A percentile compares a stretch with the other conserved stretches of the same genome.
These are phyloP conservation scores for Colletotrichum sublineola DNA, from an alignment of 2,329 filamentous ascomycete genomes.

Conservation along the genomic window DNA sequence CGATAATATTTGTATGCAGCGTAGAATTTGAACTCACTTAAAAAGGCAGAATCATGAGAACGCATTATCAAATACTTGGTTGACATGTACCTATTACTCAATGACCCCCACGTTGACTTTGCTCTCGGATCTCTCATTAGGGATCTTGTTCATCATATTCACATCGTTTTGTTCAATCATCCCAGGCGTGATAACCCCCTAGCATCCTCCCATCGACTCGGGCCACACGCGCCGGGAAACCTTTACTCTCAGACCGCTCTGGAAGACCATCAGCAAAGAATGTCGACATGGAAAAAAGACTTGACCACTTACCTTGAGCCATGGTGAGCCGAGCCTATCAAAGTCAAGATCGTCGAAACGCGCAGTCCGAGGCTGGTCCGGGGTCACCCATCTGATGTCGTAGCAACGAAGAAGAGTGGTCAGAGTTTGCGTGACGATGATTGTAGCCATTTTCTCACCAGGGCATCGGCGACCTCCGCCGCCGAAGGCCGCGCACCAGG, in stretches of 20 bases:
- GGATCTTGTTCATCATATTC: neutral
- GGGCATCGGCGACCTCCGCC: slow-evolving; percentile 26
- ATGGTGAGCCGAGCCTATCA: slow-evolving; percentile 39
- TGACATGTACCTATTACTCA: too few relatives aligned
- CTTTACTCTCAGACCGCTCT: slow-evolving; percentile 28
- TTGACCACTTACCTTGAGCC: slow-evolving; percentile 33
- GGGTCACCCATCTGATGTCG: slow-evolving; percentile 40
- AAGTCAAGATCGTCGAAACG: slow-evolving; percentile 40
- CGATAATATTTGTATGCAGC: neutral
- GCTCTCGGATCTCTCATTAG: too few relatives aligned
- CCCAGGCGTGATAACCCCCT: neutral
- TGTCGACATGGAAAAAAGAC: neutral
- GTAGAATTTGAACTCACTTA: neutral
- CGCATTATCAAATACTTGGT: neutral
- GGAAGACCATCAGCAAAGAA: neutral
- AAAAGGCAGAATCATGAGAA: neutral
- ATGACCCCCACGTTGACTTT: too few relatives aligned
- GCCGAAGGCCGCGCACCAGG: slow-evolving; percentile 30
- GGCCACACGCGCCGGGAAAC: slow-evolving; percentile 32
- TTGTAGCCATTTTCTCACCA: slow-evolving; percentile 38
- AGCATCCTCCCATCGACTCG: slow-evolving; percentile 36
- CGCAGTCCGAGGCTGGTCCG: slow-evolving; percentile 8
- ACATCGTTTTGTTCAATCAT: neutral
- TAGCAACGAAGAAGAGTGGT: slow-evolving; percentile 42
- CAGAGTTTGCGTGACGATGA: slow-evolving; percentile 33